Percentiles rank a stretch among this genome's conserved stretches.
Evolutionary conservation across 148 eudicot species (phyloP).

Genomic region (Bassia scoparia): DNA sequence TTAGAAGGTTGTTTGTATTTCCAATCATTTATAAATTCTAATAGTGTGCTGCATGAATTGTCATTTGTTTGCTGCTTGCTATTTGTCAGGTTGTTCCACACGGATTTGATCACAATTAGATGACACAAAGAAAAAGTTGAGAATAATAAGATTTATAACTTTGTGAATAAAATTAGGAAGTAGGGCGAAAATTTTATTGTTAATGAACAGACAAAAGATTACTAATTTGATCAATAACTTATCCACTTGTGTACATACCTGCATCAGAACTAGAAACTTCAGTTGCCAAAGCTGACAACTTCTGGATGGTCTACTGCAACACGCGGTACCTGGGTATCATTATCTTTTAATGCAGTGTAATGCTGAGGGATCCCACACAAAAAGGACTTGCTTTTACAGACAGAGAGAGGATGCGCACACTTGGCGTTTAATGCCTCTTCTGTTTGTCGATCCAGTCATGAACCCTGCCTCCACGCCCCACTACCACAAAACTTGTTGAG

Average conservation of each 20-base stretch:
- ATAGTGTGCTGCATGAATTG: too few species aligned
- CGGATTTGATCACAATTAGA: too few species aligned
- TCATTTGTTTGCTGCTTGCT: too few species aligned
- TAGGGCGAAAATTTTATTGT: neutral
- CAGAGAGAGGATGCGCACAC: slow-evolving; percentile 86
- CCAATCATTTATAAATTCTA: too few species aligned
- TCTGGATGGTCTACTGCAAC: slow-evolving; percentile 7
- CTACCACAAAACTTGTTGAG: too few species aligned
- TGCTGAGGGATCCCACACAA: slow-evolving; percentile 90
- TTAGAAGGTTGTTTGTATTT: too few species aligned
- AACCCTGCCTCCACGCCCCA: too few species aligned
- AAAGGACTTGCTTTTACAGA: slow-evolving; percentile 81
- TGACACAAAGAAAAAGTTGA: too few species aligned
- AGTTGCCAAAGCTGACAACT: neutral
- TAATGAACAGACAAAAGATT: neutral
- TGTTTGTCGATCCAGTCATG: slow-evolving; percentile 58
- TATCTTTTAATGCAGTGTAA: slow-evolving; percentile 46
- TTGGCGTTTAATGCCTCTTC: slow-evolving; percentile 68
- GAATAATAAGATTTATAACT: too few species aligned
- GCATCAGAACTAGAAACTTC: neutral
- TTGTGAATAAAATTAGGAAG: too few species aligned
- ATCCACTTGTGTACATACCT: too few species aligned
- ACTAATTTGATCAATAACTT: neutral
- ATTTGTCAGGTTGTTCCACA: too few species aligned
- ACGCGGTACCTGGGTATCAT: neutral